Percentiles rank a stretch among this genome's conserved stretches.
Evolutionary conservation across 2,329 filamentous ascomycete species (phyloP).

Genomic region (Aspergillus ochraceus): DNA sequence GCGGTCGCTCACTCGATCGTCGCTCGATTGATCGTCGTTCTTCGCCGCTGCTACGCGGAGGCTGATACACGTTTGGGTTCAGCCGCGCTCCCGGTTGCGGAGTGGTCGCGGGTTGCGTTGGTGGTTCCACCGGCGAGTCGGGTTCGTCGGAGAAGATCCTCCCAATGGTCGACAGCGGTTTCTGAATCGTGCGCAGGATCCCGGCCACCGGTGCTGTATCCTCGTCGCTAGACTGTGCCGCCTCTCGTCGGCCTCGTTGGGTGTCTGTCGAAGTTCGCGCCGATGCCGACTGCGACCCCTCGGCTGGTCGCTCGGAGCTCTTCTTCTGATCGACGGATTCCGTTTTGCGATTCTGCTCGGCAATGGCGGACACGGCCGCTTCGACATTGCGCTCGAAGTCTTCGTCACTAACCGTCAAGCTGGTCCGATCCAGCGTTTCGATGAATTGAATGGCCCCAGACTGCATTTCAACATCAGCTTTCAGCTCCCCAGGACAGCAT

Average conservation of each 20-base stretch:
- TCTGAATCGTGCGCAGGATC: slow-evolving; percentile 85
- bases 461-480: slow-evolving; percentile 21
- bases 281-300: slow-evolving; percentile 59
- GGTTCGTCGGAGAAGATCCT: slow-evolving; percentile 83
- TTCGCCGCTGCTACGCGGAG: slow-evolving; percentile 43
- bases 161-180: slow-evolving; percentile 85
- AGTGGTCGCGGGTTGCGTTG: slow-evolving; percentile 38
- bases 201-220: slow-evolving; percentile 82
- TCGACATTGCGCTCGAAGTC: slow-evolving; percentile 98
- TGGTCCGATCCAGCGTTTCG: slow-evolving; percentile 92
- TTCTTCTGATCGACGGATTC: slow-evolving; percentile 45
- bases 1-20: slow-evolving; percentile 22
- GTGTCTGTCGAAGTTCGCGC: slow-evolving; percentile 58
- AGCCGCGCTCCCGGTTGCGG: slow-evolving; percentile 52
- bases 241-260: slow-evolving; percentile 48
- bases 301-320: slow-evolving; percentile 48
- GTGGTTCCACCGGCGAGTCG: slow-evolving; percentile 38
- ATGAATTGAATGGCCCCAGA: slow-evolving; percentile 89
- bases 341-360: slow-evolving; percentile 74
- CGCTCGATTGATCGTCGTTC: slow-evolving; percentile 28
- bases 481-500: not conserved
- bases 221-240: slow-evolving; percentile 54
- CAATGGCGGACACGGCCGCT: slow-evolving; percentile 90
- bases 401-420: slow-evolving; percentile 86
- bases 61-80: slow-evolving; percentile 48